A percentile compares a stretch with the other conserved stretches of the same genome.
These are phyloP conservation scores for Sphaerulina populicola DNA, from an alignment of 2,329 filamentous ascomycete species.

Conservation along the genomic window DNA sequence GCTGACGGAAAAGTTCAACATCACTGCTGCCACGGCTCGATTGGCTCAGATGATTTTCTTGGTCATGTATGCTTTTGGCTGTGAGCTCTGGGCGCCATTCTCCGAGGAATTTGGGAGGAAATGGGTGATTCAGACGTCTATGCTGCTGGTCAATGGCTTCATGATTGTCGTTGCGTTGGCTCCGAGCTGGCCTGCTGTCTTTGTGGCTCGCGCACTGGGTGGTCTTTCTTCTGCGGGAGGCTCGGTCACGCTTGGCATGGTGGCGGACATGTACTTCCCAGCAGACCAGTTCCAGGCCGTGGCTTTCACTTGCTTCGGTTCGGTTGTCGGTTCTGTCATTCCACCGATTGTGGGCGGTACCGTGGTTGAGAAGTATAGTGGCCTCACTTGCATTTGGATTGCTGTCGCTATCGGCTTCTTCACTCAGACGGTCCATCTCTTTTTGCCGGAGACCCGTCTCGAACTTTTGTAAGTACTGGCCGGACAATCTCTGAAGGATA, in stretches of 20 bases:
- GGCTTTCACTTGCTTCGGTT: slow-evolving; percentile 43
- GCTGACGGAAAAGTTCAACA: slow-evolving; percentile 55
- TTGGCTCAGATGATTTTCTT: slow-evolving; percentile 71
- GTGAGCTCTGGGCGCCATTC: slow-evolving; percentile 83
- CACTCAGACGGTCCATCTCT: slow-evolving; percentile 50
- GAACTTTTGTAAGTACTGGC: slow-evolving; percentile 49
- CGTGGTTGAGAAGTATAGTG: slow-evolving; percentile 43
- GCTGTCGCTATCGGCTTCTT: slow-evolving; percentile 68
- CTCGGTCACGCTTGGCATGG: slow-evolving; percentile 56
- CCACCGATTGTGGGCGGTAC: slow-evolving; percentile 31
- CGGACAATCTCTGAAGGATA: too few relatives aligned
- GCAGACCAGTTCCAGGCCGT: slow-evolving; percentile 53
- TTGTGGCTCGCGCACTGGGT: slow-evolving; percentile 41
- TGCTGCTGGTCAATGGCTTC: slow-evolving; percentile 70
- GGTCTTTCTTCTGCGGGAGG: slow-evolving; percentile 52
- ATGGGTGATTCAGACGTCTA: slow-evolving; percentile 62
- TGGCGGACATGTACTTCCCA: slow-evolving; percentile 54
- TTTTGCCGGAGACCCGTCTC: slow-evolving; percentile 63
- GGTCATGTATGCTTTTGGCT: slow-evolving; percentile 73
- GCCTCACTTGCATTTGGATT: slow-evolving; percentile 78
- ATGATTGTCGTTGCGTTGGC: slow-evolving; percentile 52
- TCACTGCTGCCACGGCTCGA: slow-evolving; percentile 61
- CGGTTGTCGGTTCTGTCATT: slow-evolving; percentile 29
- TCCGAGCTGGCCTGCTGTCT: slow-evolving; percentile 36
- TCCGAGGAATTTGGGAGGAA: slow-evolving; percentile 73